Evolutionary conservation across 768 basidiomycete species (phyloP), one percentile per base, ranked within the genome.

Genomic region (Phlebiopsis flavidoalba): DNA sequence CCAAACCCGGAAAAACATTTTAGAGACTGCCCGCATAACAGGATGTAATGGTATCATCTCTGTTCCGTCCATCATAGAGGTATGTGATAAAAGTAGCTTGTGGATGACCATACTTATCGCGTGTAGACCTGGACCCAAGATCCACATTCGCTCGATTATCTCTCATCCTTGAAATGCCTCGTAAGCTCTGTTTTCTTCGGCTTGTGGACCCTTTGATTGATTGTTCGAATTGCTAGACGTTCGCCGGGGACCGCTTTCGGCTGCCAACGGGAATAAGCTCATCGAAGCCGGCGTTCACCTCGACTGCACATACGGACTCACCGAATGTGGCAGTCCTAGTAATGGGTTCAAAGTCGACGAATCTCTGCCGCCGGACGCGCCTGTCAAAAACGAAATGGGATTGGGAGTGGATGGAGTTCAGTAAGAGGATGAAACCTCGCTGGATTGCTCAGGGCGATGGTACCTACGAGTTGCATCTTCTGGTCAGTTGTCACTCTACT

Each of bases 191-290:
- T 35, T 35, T 21, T 1, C 1, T 31, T 43, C 22, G 7, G 19
- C 26, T 5, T 8, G 43, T 1, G 46, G 10, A 2, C 1, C 6
- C 40, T 47, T 33, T 24, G 3, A 6, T 14, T 22, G 19, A 10
- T 7, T 45, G 6, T 3, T 11, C 19, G 11, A 31, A 51, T 26
- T 21, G 5, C 11, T 35, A 67, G 66, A 26, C 51, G 2, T 65
- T 63, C 33, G 66, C 56, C 15, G 66, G 66, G 66, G 66, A 1
- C 63, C 64, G 7, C 52, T 67, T 2, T 67, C 66, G 2, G 31
- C 19, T 5, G 56, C 49, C 8, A 65, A 61, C 22, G 66, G 66
- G 8, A 55, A 54, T 26, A 67, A 65, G 31, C 52, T 67, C 12
- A 51, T 60, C 47, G 60, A 50, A 11, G 52, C 59, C n/a, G 66